These are phyloP conservation scores for Hymenoscyphus infarciens DNA, from an alignment of 2,329 filamentous ascomycete genomes.

Conservation along the genomic window DNA sequence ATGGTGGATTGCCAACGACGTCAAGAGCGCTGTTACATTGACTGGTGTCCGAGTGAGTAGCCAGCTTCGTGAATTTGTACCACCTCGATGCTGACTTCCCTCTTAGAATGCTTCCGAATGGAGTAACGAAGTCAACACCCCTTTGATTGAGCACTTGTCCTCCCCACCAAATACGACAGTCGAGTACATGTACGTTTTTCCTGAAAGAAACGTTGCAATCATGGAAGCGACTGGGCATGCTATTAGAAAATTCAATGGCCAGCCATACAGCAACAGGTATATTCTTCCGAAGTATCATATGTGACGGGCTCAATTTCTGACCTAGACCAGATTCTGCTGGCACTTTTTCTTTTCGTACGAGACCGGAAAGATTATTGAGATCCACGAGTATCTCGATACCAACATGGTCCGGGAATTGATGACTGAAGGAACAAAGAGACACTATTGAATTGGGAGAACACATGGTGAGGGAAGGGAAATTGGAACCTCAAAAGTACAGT, in stretches of 20 bases:
- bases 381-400: not conserved
- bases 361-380: slow-evolving; percentile 1
- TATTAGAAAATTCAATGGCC: not conserved
- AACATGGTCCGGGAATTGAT: not conserved
- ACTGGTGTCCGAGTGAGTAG: not conserved
- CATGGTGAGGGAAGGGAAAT: not conserved
- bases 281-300: not conserved
- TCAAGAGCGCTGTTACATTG: not conserved
- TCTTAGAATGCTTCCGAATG: not conserved
- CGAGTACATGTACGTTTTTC: not conserved
- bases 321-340: not conserved
- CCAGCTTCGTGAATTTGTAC: not conserved
- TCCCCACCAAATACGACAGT: not conserved
- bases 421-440: not conserved
- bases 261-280: not conserved
- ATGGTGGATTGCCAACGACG: not conserved
- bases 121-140: not conserved
- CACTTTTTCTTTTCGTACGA: not conserved
- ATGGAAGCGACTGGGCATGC: slow-evolving; percentile 1
- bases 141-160: not conserved
- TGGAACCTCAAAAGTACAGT: too few species aligned
- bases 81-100: not conserved
- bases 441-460: not conserved
- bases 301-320: not conserved
- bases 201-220: not conserved